phyloP scores from a whole-genome alignment of 2,329 filamentous ascomycete species.

The Apiospora rasikravindrae region DNA sequence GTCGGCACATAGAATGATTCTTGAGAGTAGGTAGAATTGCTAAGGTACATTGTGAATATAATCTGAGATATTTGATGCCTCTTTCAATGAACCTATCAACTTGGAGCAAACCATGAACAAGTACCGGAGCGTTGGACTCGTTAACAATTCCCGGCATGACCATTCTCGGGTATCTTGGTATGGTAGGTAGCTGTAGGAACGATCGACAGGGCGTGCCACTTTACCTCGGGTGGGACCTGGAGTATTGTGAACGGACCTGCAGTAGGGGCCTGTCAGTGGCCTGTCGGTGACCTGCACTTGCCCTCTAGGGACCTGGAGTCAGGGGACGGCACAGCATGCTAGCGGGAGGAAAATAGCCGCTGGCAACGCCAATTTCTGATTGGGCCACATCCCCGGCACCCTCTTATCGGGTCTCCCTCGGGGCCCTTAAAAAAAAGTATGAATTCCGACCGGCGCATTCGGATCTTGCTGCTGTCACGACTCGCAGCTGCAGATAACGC shows the following conservation, averaged over 20 bases:
- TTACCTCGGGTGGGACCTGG: too few relatives aligned
- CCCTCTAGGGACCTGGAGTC: too few relatives aligned
- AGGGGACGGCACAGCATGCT: neutral
- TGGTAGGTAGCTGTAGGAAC: neutral
- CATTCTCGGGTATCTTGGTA: neutral
- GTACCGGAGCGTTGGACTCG: neutral
- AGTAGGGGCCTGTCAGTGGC: too few relatives aligned
- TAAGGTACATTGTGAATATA: neutral
- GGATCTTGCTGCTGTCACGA: neutral
- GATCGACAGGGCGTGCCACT: neutral
- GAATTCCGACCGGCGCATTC: neutral
- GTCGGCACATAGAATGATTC: too few relatives aligned
- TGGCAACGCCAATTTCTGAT: neutral
- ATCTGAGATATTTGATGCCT: neutral
- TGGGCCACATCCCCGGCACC: neutral
- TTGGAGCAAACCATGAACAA: neutral
- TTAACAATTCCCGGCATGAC: neutral
- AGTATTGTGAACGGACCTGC: too few relatives aligned
- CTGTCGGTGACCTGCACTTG: too few relatives aligned
- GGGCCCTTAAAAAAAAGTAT: neutral
- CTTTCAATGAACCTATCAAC: neutral
- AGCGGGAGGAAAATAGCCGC: neutral
- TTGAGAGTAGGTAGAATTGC: too few relatives aligned
- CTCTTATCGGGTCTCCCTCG: neutral
- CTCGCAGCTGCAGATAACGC: neutral